Conservation (phyloP, 805 yeast species). For the Starmerella etchellsii region DNA sequence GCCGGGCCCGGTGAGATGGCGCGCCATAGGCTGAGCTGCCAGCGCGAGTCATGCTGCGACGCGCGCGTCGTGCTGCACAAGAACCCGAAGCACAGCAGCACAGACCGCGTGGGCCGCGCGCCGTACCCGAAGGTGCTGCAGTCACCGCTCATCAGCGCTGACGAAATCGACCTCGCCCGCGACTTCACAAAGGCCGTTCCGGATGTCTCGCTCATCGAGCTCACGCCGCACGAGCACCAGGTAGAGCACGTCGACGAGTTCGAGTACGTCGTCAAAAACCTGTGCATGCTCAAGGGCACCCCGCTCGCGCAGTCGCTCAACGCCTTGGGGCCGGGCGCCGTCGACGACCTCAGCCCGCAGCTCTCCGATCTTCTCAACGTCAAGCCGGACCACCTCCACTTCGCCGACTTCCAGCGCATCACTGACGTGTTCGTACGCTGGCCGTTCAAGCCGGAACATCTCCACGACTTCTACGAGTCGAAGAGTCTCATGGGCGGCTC, state of each 20-base stretch:
- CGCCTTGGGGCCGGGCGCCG: slow-evolving; percentile 72
- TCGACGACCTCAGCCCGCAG: slow-evolving; percentile 27
- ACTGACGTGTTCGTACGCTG: slow-evolving; percentile 47
- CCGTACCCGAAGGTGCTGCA: slow-evolving; percentile 13
- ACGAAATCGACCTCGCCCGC: neutral
- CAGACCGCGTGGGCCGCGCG: neutral
- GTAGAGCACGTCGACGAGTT: slow-evolving; percentile 41
- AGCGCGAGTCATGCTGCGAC: slow-evolving; percentile 52
- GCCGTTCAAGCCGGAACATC: slow-evolving; percentile 72
- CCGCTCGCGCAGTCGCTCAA: slow-evolving; percentile 37
- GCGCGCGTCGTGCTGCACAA: slow-evolving; percentile 27
- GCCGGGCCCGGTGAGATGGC: slow-evolving; percentile 40
- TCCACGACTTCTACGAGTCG: slow-evolving; percentile 34
- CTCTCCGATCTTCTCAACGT: slow-evolving; percentile 33
- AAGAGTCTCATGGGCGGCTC: neutral
- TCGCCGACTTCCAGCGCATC: slow-evolving; percentile 43
- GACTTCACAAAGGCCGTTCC: slow-evolving; percentile 17
- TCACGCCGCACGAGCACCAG: slow-evolving; percentile 36
- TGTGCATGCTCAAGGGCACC: slow-evolving; percentile 38
- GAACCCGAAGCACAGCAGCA: slow-evolving; percentile 23
- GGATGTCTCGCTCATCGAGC: slow-evolving; percentile 41
- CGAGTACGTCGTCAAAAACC: slow-evolving; percentile 53
- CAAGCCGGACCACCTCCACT: slow-evolving; percentile 37
- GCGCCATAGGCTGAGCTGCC: slow-evolving; percentile 52
- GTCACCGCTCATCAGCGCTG: slow-evolving; percentile 10